Evolutionary conservation across 2,329 filamentous ascomycete genomes (phyloP).

Genomic region (Exserohilum turcica): DNA sequence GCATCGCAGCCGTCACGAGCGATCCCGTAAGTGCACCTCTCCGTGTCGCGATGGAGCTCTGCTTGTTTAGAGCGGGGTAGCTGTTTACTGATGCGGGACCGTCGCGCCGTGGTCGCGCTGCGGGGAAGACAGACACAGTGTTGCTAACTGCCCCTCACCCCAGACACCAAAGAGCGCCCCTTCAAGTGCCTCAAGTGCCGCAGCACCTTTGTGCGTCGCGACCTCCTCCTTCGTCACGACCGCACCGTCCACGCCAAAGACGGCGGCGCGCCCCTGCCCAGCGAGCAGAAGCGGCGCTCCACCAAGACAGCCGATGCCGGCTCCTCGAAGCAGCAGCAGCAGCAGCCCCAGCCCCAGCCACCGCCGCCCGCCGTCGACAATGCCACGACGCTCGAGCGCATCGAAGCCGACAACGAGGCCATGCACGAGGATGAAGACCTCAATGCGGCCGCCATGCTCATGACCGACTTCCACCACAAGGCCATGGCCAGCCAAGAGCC

Average conservation of each 20-base stretch:
- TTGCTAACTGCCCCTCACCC: slow-evolving; percentile 45
- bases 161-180: slow-evolving; percentile 97
- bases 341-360: too few relatives aligned
- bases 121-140: slow-evolving; percentile 37
- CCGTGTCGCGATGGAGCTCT: slow-evolving; percentile 29
- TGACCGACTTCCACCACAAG: slow-evolving; percentile 97
- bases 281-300: slow-evolving; percentile 86
- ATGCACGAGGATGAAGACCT: slow-evolving; percentile 90
- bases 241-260: slow-evolving; percentile 98
- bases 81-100: slow-evolving; percentile 43
- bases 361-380: slow-evolving; percentile 75
- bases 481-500: slow-evolving; percentile 74
- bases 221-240: slow-evolving; percentile 94
- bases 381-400: slow-evolving; percentile 84
- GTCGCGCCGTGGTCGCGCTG: slow-evolving; percentile 41
- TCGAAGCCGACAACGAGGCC: slow-evolving; percentile 86
- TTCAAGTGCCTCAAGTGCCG: slow-evolving; percentile 99
- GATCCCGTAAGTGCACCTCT: slow-evolving; percentile 80
- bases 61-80: slow-evolving; percentile 31
- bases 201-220: slow-evolving; percentile 96
- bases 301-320: slow-evolving; percentile 61
- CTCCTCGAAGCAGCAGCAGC: slow-evolving; percentile 64
- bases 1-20: slow-evolving; percentile 94
- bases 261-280: slow-evolving; percentile 89
- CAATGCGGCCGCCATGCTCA: slow-evolving; percentile 97